Evolutionary conservation across 1,284 basidiomycete genomes (phyloP), one percentile per base, ranked within the genome.

Genomic region (Earliella scabrosa): DNA sequence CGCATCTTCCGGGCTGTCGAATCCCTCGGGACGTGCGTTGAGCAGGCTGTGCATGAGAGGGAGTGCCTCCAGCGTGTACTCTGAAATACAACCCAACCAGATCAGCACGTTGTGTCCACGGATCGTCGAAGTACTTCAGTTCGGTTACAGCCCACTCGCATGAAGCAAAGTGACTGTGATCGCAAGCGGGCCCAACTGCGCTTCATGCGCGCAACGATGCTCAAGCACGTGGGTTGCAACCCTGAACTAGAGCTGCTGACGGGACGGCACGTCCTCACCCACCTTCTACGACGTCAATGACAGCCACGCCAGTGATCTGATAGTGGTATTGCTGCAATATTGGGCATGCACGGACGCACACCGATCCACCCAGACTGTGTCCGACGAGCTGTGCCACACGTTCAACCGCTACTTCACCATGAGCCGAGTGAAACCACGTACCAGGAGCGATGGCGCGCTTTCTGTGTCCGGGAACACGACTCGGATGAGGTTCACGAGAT

Each of bases 211-310:
- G n/a, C n/a, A n/a, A n/a, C n/a, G n/a, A n/a, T n/a, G n/a, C n/a
- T n/a, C n/a, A n/a, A n/a, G n/a, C n/a, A n/a, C n/a, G n/a, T n/a
- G n/a, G n/a, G n/a, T n/a, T n/a, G n/a, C n/a, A n/a, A n/a, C n/a
- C n/a, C n/a, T n/a, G n/a, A n/a, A n/a, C n/a, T n/a, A n/a, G n/a
- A n/a, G n/a, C n/a, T n/a, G n/a, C n/a, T n/a, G n/a, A n/a, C n/a
- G n/a, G 27, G 9, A 35, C 18, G 18, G 20, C 3, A 31, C 21
- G 27, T 3, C 24, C 11, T 8, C 14, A 56, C 73, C 18, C 39
- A 92, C 93, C 97, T 80, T 99, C 97, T 0, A 99, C 97, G 7
- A 98, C 95, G 66, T 99, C 97, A 1, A 99, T 77, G 1, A 98
- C 95, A 1, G 86, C 85, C 1, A 98, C 89, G 0, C 97, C 97